Evolutionary conservation across 2,329 filamentous ascomycete species (phyloP).

Genomic region (Xylaria sp.): DNA sequence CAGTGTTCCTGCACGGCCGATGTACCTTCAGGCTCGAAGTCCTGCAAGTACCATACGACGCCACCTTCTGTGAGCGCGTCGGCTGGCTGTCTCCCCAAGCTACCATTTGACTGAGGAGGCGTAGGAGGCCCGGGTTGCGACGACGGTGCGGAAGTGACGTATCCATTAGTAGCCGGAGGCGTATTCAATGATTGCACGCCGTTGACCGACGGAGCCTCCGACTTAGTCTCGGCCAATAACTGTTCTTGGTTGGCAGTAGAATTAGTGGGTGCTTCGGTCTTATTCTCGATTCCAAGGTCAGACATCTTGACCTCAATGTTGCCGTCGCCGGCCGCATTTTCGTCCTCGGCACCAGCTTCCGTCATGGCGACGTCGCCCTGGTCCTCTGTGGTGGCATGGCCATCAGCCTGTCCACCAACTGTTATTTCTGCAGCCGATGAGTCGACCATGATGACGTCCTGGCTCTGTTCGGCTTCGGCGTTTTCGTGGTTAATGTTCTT

Average conservation of each 20-base stretch:
- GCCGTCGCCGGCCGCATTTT: conserved; percentile 39
- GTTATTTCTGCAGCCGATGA: conserved; percentile 52
- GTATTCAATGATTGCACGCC: conserved; percentile 43
- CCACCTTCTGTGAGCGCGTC: conserved; percentile 71
- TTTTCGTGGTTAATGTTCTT: conserved; percentile 40
- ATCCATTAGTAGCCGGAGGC: conserved; percentile 53
- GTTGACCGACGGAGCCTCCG: conserved; percentile 32
- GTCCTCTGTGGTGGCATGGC: conserved; percentile 36
- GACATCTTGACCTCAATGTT: conserved; percentile 54
- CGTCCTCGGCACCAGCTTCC: conserved; percentile 43
- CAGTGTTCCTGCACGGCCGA: conserved; percentile 77
- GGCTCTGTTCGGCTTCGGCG: conserved; percentile 44
- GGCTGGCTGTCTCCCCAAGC: conserved; percentile 49
- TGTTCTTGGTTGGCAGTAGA: conserved; percentile 35
- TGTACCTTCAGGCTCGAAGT: conserved; percentile 78
- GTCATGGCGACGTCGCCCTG: conserved; percentile 41
- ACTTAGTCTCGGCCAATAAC: conserved; percentile 30
- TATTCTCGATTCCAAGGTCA: conserved; percentile 34
- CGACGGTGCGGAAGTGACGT: conserved; percentile 39
- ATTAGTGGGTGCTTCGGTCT: conserved; percentile 35
- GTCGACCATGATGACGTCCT: conserved; percentile 57
- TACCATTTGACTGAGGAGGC: conserved; percentile 67
- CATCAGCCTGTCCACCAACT: conserved; percentile 39
- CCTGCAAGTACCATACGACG: conserved; percentile 83
- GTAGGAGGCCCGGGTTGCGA: conserved; percentile 59